Base-by-base conservation (phyloP, 2,329 filamentous ascomycete genomes). In the Alternaria infectoria region DNA sequence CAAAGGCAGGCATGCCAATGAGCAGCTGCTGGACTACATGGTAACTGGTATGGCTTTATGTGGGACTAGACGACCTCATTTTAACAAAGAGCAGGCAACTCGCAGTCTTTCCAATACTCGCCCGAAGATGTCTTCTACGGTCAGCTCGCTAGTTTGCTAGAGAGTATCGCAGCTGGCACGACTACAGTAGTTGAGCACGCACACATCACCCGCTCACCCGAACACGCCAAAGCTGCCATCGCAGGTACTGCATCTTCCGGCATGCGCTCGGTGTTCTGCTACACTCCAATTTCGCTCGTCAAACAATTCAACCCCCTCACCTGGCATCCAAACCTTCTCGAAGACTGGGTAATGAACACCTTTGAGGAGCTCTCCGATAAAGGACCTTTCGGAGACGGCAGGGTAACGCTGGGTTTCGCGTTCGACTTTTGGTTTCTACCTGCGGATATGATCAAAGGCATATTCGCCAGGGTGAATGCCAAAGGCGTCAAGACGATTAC, bases 101-200 rank as follows among this genome's bases (percentile, higher is more conserved):
- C 80, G 26, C 70, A 77, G 25, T 74, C 73, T 17, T 74, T 70
- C 12, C 68, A 80, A 26, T 76, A 65, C 62, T 61, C 65, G 3
- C 59, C 72, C 5, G 59, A 68, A 17, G 75, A 77, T 30, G 54
- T 71, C 15, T 77, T 73, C 65, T 75, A 72, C 50, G 72, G 75
- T 25, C 71, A 77, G 52, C 65, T 77, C 5, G 66, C 69, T 15
- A 85, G 85, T 0, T 71, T 86, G 2, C 80, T 85, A 3, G 86
- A 88, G 62, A 79, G 82, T 0, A 69, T 87, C n/a, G 83, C 86
- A 28, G 84, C 83, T 0, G 86, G 86, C 5, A 85, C 86, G 10
- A 88, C 86, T 0, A 85, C 84, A 0, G 79, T 82, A 0, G 79
- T 88, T 0, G 86, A 88, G 58, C 85, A 87, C 52, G 85, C 86